Conservation (phyloP, 2,329 filamentous ascomycete genomes). For the Lachnellula subtilissima region DNA sequence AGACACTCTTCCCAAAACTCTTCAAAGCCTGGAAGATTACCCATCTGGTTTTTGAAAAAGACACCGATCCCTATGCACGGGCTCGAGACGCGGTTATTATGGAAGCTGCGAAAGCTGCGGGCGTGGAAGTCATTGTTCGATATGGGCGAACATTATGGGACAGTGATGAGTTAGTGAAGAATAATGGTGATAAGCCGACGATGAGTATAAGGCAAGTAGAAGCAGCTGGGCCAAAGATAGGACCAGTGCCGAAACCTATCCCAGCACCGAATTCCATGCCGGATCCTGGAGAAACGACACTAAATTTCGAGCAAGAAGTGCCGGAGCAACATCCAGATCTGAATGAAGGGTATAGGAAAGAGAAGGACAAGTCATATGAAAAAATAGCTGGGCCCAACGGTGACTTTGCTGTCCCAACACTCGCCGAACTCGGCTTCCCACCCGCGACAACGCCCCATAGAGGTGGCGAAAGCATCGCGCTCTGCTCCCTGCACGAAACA, state of each 20-base stretch:
- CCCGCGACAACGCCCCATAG: conserved; percentile 63
- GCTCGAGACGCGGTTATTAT: conserved; percentile 58
- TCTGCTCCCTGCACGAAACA: conserved; percentile 53
- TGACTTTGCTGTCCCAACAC: conserved; percentile 66
- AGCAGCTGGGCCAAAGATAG: conserved; percentile 57
- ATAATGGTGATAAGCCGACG: conserved; percentile 64
- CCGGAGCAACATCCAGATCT: conserved; percentile 52
- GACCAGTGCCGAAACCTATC: conserved; percentile 56
- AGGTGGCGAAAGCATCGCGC: conserved; percentile 64
- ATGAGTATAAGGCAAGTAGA: conserved; percentile 69
- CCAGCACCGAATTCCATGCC: conserved; percentile 55
- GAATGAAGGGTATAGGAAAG: conserved; percentile 51
- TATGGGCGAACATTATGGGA: conserved; percentile 69
- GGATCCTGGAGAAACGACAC: conserved; percentile 57
- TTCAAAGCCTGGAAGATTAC: conserved; percentile 70
- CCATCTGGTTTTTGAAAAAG: conserved; percentile 74
- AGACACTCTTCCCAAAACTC: conserved; percentile 66
- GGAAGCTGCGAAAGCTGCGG: conserved; percentile 56
- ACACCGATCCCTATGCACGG: conserved; percentile 68
- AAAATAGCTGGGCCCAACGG: conserved; percentile 60
- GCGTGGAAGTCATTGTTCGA: conserved; percentile 61
- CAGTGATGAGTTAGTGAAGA: conserved; percentile 61
- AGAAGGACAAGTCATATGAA: conserved; percentile 53
- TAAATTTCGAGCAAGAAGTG: conserved; percentile 53
- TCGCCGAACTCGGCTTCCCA: conserved; percentile 65